Percentiles rank a stretch among this genome's conserved stretches.
Conservation (phyloP, 2,329 filamentous ascomycete species). For the Colletotrichum filicis region DNA sequence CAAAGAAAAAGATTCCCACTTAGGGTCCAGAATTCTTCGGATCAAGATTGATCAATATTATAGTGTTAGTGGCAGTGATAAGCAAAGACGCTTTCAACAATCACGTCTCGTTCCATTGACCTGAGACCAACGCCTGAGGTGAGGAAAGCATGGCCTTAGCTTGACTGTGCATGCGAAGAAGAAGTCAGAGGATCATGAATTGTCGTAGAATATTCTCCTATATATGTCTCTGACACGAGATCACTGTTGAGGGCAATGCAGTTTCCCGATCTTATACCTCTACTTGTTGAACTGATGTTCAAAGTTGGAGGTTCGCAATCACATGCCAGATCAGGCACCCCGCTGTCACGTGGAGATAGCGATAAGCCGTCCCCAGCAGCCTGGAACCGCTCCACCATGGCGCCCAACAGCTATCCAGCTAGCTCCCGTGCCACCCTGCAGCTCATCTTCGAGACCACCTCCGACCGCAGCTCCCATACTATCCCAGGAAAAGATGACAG, state of each 20-base stretch:
- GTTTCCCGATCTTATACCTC: background rate
- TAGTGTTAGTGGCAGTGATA: background rate
- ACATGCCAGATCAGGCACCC: constrained; percentile 28
- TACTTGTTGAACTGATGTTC: background rate
- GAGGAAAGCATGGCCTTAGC: background rate
- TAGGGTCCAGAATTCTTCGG: background rate
- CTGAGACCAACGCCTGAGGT: background rate
- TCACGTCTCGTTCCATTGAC: background rate
- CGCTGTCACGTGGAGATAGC: constrained; percentile 34
- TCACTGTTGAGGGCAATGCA: background rate
- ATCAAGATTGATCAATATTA: background rate
- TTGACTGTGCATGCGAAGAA: background rate
- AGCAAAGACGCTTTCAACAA: background rate
- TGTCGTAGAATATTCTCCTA: background rate
- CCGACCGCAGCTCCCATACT: background rate
- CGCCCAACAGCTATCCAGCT: constrained; percentile 17
- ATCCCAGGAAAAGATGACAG: constrained; percentile 26
- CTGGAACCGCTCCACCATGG: constrained; percentile 29
- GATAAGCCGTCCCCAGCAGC: constrained; percentile 28
- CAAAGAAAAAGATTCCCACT: background rate
- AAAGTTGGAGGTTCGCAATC: background rate
- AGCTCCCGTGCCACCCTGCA: constrained; percentile 25
- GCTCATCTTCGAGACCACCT: constrained; percentile 18
- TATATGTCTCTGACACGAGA: too few relatives aligned
- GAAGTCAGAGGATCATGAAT: background rate